Evolutionary conservation across 163 green algal species (phyloP).

Genomic region (Botryococcus braunii): DNA sequence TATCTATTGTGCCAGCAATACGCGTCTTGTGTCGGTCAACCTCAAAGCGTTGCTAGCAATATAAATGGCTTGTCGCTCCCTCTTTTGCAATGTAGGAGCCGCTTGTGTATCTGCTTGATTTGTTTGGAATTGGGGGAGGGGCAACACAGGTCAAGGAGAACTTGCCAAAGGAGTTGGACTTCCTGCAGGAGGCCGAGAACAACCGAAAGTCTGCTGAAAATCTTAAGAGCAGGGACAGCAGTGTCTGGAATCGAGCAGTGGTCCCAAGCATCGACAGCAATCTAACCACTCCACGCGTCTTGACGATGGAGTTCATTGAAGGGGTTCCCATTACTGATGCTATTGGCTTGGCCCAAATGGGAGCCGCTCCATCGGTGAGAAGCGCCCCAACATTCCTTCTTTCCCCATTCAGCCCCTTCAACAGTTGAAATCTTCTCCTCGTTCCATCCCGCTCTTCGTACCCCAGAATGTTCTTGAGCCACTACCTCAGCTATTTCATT

Average conservation of each 20-base stretch:
- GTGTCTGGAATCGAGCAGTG: conserved; percentile 38
- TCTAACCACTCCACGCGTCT: conserved; percentile 49
- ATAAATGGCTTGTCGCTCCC: no score
- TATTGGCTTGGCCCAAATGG: conserved; percentile 25
- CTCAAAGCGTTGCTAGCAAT: no score
- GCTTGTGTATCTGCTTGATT: no score
- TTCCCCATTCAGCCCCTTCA: no score
- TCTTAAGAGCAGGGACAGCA: conserved; percentile 25
- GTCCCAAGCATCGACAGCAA: conserved; percentile 46
- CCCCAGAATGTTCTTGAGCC: no score
- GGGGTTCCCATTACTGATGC: conserved; percentile 58
- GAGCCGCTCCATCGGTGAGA: background rate
- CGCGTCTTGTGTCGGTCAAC: no score
- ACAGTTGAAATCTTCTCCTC: no score
- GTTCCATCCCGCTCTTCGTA: no score
- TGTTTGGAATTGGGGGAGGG: no score
- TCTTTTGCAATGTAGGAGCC: no score
- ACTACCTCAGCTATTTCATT: no score
- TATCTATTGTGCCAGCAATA: no score
- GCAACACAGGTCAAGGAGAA: conserved; percentile 61
- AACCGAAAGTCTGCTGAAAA: conserved; percentile 53
- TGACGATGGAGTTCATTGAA: conserved; percentile 89
- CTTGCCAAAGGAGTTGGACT: conserved; percentile 78
- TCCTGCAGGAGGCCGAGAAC: conserved; percentile 70
- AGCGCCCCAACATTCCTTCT: background rate